A percentile compares a stretch with the other conserved stretches of the same genome.
Evolutionary conservation across 148 eudicot genomes (phyloP).

Genomic region (Arbutus unedo): DNA sequence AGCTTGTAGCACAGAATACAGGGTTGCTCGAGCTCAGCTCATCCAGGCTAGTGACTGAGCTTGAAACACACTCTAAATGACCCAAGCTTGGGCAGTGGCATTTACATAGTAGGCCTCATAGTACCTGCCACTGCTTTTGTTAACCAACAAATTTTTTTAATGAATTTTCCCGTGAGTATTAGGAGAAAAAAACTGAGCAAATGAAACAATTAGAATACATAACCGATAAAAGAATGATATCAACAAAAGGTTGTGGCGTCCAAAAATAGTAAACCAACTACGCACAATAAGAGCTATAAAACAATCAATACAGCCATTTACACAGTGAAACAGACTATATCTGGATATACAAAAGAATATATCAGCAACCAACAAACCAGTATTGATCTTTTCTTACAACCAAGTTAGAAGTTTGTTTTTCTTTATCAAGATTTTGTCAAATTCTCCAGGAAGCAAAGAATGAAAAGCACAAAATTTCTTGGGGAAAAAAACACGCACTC

Average conservation of each 20-base stretch:
- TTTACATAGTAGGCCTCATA: neutral
- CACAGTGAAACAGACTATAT: neutral
- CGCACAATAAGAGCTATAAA: neutral
- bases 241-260: neutral
- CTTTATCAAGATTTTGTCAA: neutral
- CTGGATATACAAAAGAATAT: neutral
- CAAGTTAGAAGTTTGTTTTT: neutral
- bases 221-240: neutral
- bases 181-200: neutral
- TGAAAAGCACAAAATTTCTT: neutral
- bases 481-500: neutral
- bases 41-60: constrained; percentile 17
- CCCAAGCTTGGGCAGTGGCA: constrained; percentile 18
- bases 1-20: constrained; percentile 13
- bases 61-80: constrained; percentile 16
- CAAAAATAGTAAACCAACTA: neutral
- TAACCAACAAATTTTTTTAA: constrained; percentile 3
- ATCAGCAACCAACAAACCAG: neutral
- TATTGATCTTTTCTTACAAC: neutral
- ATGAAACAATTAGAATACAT: neutral
- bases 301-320: neutral
- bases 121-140: constrained; percentile 10
- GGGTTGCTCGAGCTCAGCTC: constrained; percentile 24
- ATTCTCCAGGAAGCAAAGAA: neutral
- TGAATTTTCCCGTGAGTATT: neutral